Evolutionary conservation across 495 filamentous ascomycete genomes (phyloP).

Genomic region (Hypoxylon subgilvum): DNA sequence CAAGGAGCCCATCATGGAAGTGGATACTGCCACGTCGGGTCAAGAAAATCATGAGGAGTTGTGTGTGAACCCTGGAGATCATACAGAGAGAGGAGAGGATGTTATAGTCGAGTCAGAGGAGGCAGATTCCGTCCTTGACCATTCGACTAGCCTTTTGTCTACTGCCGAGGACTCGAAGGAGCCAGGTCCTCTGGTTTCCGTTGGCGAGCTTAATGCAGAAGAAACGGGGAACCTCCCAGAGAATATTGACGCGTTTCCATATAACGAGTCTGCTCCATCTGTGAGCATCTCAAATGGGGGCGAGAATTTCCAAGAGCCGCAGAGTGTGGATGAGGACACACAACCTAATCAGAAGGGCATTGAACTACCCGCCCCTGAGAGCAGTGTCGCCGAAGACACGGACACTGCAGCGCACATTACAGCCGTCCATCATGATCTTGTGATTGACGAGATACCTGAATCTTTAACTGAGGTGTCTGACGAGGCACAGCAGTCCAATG

Average conservation of each 20-base stretch:
- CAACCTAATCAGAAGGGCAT: background rate
- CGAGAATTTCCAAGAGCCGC: background rate
- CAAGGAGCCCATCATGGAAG: background rate
- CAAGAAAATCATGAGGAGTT: conserved; percentile 1
- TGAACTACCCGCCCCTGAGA: background rate
- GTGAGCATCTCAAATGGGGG: background rate
- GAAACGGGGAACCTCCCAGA: background rate
- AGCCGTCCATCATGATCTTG: background rate
- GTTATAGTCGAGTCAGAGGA: background rate
- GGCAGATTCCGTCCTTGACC: background rate
- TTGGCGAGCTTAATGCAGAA: background rate
- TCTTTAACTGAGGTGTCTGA: background rate
- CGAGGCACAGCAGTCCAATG: background rate
- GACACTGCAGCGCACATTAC: background rate
- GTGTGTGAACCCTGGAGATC: background rate
- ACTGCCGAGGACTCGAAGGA: conserved; percentile 2
- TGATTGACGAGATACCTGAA: background rate
- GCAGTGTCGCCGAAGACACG: background rate
- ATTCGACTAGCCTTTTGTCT: background rate
- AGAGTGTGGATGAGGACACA: background rate
- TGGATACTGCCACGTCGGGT: background rate
- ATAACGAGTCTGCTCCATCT: background rate
- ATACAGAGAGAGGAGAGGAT: background rate
- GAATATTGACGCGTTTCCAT: background rate
- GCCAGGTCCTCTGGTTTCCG: conserved; percentile 2